Evolutionary conservation across 2,329 filamentous ascomycete species (phyloP), one percentile per base, ranked within the genome.

Genomic region (Exophiala sp.): DNA sequence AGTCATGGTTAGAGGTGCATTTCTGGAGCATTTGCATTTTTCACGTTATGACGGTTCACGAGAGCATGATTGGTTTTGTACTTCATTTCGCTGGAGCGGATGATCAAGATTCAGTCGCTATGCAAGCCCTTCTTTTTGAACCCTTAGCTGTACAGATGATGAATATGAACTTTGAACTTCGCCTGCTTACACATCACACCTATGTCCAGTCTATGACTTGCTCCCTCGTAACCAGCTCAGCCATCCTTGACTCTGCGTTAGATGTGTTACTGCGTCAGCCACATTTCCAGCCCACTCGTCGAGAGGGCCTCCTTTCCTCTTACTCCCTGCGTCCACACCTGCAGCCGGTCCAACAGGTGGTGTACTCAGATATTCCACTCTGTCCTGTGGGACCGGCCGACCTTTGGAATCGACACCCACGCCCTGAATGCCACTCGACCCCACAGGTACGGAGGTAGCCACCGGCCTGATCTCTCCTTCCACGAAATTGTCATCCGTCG

Each of bases 361-460:
- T 29, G 38, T 50, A 4, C 47, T 32, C n/a, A 60, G 18, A 44
- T 59, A 58, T 41, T 63, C 53, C 16, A 62, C 58, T 38, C 48
- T 59, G 16, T 54, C 45, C 32, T 58, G 35, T 10, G 62, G 61
- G 12, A 63, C 62, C 42, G 62, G 62, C 16, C 62, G 52, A 1
- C 62, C 62, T 50, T 64, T 62, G 12, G 61, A 57, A 45, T 64
- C 62, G 36, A 61, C 45, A 21, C 62, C 62, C 2, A 64, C 60
- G n/a, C 62, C 62, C 29, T 50, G 29, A 32, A 64, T 54, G 1
- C 52, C 54, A 39, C 54, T 60, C 14, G 48, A 33, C 12, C 42
- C 42, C 2, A 57, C 52, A 2, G 45, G 44, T 24, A 57, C 55
- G 16, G 5, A 5, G 1, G 24, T 29, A 4, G 53, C 29, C 21